A percentile compares a stretch with the other conserved stretches of the same genome.
Conservation (phyloP, 2,329 filamentous ascomycete species). For the Neophaeococcomyces mojaviensis region DNA sequence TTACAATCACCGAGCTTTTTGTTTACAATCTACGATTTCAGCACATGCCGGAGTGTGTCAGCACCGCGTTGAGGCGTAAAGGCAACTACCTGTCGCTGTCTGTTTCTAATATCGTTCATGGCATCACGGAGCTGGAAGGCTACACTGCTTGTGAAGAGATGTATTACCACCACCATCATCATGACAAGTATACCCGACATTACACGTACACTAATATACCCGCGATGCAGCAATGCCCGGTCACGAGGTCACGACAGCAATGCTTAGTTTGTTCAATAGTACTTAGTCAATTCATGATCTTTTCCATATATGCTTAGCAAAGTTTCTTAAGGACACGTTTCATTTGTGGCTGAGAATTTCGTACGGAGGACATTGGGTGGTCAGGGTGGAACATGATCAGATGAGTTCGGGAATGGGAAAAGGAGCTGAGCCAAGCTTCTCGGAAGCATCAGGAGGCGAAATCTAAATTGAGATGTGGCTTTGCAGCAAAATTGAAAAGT, state of each 20-base stretch:
- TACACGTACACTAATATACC: neutral
- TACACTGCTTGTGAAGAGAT: neutral
- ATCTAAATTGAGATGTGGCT: neutral
- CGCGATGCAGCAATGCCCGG: neutral
- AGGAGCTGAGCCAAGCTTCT: conserved; percentile 3
- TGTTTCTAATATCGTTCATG: neutral
- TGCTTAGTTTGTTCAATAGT: neutral
- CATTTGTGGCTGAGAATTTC: no score
- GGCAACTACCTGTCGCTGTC: neutral
- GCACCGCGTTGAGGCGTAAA: conserved; percentile 13
- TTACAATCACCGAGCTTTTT: no score
- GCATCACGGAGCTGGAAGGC: no score
- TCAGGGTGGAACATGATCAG: neutral
- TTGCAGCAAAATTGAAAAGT: neutral
- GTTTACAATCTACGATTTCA: no score
- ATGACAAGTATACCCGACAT: neutral
- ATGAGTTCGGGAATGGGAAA: neutral
- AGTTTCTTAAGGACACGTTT: no score
- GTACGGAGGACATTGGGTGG: neutral
- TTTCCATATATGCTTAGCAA: no score
- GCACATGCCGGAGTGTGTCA: neutral
- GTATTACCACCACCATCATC: neutral
- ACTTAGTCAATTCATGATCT: no score
- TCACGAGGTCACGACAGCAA: neutral
- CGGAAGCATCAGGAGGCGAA: neutral